A percentile compares a stretch with the other conserved stretches of the same genome.
phyloP scores from a whole-genome alignment of 805 yeast species.

The Suhomyces sp. region DNA sequence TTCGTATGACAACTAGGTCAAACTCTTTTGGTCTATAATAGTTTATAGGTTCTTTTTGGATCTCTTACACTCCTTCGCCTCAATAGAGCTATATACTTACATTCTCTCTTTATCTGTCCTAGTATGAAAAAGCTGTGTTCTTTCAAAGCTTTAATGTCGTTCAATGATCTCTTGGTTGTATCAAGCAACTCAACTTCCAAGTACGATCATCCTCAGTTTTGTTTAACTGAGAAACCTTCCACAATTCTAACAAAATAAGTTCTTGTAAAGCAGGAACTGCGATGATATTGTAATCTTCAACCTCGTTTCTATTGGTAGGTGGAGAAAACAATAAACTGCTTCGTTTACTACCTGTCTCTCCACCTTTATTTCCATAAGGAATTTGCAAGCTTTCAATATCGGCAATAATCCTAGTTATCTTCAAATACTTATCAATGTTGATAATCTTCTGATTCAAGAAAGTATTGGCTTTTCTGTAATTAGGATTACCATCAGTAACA shows the following conservation, averaged over 20 bases:
- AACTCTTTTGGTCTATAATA: too few species aligned
- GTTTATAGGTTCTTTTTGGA: too few species aligned
- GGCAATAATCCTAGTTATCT: constrained; percentile 62
- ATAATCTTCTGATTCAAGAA: constrained; percentile 59
- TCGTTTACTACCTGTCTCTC: constrained; percentile 17
- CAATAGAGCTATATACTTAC: too few species aligned
- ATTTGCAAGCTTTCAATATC: constrained; percentile 70
- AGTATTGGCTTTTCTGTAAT: constrained; percentile 58
- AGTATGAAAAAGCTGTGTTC: too few species aligned
- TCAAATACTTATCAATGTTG: constrained; percentile 72
- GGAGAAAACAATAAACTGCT: constrained; percentile 23
- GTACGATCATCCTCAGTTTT: constrained; percentile 63
- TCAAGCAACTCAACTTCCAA: constrained; percentile 66
- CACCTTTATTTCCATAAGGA: constrained; percentile 42
- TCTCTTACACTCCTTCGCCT: too few species aligned
- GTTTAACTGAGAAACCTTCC: constrained; percentile 67
- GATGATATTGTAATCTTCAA: constrained; percentile 39
- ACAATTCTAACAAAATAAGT: constrained; percentile 62
- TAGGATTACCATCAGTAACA: constrained; percentile 79
- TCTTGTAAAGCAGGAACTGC: constrained; percentile 51
- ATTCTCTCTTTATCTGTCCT: too few species aligned
- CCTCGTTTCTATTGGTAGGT: constrained; percentile 14
- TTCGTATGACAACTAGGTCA: too few species aligned
- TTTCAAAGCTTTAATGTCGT: too few species aligned
- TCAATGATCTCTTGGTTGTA: constrained; percentile 58